Evolutionary conservation across 345 rosid species (phyloP).

Genomic region (Ailanthus altissimus): DNA sequence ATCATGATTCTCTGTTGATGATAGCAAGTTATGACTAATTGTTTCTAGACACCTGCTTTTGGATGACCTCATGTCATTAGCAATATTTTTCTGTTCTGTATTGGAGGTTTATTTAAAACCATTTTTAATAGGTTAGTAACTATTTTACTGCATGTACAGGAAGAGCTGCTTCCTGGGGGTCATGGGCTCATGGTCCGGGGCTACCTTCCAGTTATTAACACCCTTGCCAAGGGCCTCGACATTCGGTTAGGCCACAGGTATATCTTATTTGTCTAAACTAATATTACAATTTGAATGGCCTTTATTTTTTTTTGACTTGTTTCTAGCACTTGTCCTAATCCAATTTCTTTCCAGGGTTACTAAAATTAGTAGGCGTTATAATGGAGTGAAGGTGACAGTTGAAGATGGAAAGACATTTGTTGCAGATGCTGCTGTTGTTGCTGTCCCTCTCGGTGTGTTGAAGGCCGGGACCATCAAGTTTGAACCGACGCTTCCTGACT

Average conservation of each 20-base stretch:
- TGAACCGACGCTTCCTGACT: slow-evolving; percentile 86
- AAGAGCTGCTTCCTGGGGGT: slow-evolving; percentile 90
- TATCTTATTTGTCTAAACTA: background rate
- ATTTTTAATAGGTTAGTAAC: background rate
- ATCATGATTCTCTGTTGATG: background rate
- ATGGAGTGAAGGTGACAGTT: slow-evolving; percentile 79
- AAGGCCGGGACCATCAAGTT: slow-evolving; percentile 64
- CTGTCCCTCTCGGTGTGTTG: slow-evolving; percentile 89
- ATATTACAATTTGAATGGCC: background rate
- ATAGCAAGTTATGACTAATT: background rate
- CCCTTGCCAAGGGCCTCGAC: slow-evolving; percentile 93
- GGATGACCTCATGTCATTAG: background rate
- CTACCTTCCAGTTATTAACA: slow-evolving; percentile 88
- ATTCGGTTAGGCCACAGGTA: slow-evolving; percentile 85
- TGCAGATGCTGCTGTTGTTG: slow-evolving; percentile 80
- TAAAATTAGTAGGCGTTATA: slow-evolving; percentile 59
- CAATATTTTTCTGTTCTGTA: background rate
- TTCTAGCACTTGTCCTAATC: background rate
- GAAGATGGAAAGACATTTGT: slow-evolving; percentile 68
- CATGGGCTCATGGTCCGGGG: slow-evolving; percentile 99
- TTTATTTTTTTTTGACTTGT: background rate
- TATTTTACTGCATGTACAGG: slow-evolving; percentile 44
- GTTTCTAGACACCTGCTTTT: background rate
- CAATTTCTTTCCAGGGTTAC: slow-evolving; percentile 55
- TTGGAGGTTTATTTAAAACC: background rate